phyloP scores from a whole-genome alignment of 352 stramenopile genomes.

The Aphanomyces astaci region DNA sequence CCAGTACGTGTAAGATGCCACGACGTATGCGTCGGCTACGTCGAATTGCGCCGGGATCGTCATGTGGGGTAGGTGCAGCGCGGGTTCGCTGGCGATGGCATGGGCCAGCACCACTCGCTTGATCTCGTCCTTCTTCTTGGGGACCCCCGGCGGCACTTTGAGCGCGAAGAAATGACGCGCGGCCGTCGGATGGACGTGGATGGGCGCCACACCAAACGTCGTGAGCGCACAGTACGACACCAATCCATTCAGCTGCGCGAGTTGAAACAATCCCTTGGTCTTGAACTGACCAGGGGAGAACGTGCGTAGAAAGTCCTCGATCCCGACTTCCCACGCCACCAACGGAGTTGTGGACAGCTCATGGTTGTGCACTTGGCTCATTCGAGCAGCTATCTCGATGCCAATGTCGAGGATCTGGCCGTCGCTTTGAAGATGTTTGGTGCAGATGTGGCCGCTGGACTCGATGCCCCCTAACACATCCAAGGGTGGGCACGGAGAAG shows the following conservation, averaged over 20 bases:
- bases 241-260: conserved; percentile 80
- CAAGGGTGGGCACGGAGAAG: no score
- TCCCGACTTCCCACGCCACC: conserved; percentile 55
- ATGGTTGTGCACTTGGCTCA: neutral
- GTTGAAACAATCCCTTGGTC: conserved; percentile 78
- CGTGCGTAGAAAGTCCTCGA: conserved; percentile 82
- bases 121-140: conserved; percentile 28
- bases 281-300: conserved; percentile 67
- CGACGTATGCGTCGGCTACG: conserved; percentile 72
- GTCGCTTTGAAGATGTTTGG: conserved; percentile 46
- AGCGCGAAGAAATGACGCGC: conserved; percentile 53
- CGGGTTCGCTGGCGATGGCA: conserved; percentile 40
- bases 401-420: conserved; percentile 55
- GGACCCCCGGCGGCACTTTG: conserved; percentile 28
- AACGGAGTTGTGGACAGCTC: neutral
- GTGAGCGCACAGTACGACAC: conserved; percentile 72
- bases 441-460: conserved; percentile 55
- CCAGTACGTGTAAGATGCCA: conserved; percentile 59
- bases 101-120: conserved; percentile 74
- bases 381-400: conserved; percentile 32
- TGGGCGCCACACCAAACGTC: conserved; percentile 40
- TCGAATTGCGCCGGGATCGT: conserved; percentile 33
- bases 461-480: conserved; percentile 31
- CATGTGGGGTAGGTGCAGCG: conserved; percentile 14
- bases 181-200: conserved; percentile 66